Evolutionary conservation across 2,329 filamentous ascomycete genomes (phyloP), one percentile per base, ranked within the genome.

Genomic region (Coleophoma crateriformis): DNA sequence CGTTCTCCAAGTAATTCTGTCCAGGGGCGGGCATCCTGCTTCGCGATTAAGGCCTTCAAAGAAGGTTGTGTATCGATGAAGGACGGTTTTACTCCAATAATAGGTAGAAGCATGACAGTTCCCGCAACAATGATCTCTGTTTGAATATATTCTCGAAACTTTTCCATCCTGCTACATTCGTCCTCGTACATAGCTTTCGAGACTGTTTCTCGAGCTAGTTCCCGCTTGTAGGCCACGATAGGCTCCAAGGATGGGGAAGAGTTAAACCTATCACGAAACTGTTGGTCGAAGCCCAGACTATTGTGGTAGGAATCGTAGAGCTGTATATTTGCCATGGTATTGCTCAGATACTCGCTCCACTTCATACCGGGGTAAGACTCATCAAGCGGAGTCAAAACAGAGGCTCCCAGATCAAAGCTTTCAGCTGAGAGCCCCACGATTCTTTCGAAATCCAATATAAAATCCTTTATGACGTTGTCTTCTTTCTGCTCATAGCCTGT

Each of bases 271-370:
- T 42, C 34, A 27, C 49, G 32, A 37, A 51, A 56, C 20, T 46
- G 43, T 7, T 38, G 14, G n/a, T 43, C 22, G 20, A 54, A 54
- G 22, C 46, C 38, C 3, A 45, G 37, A 39, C 48, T 54, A 32
- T 54, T 54, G 17, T 50, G 44, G 22, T 51, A 51, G 32, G 46
- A 54, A 33, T 56, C 54, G 19, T 56, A 37, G 11, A 54, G 34
- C 35, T 56, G 54, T 14, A 56, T 52, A 12, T 47, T 33, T n/a
- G 54, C 54, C n/a, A 56, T 40, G 7, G 54, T 56, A 50, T 54
- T 14, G 17, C 7, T 22, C 19, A 13, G 22, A 34, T 17, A 58
- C 48, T 19, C 54, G 3, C 27, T 27, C 27, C 41, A 22, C 14
- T 20, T 27, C 27, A 27, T 27, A 7, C 27, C 27, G 7, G 8